phyloP scores from a whole-genome alignment of 371 early-diverging fungal species.

The Umbelopsis sp. region DNA sequence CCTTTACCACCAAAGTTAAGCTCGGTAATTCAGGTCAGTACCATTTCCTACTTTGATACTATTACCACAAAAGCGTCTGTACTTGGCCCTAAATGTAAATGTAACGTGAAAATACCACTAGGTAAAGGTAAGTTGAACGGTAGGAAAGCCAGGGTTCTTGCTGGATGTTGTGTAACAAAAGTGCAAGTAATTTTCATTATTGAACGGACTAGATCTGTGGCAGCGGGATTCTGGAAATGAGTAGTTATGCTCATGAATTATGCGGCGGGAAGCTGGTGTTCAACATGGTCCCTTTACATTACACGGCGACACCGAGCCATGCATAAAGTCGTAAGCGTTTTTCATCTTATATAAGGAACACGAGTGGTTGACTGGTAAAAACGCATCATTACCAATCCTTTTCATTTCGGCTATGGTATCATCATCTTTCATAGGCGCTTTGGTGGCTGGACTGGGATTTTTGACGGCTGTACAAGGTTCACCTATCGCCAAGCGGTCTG shows the following conservation, averaged over 20 bases:
- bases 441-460: not conserved
- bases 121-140: not conserved
- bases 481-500: conserved; percentile 20
- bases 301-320: no score
- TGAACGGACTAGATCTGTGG: no score
- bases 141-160: no score
- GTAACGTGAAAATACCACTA: not conserved
- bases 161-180: no score
- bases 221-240: no score
- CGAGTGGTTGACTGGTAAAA: no score
- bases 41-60: not conserved
- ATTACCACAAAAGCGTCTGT: not conserved
- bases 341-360: not conserved
- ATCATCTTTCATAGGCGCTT: not conserved
- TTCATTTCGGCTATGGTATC: not conserved
- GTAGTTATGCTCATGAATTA: no score
- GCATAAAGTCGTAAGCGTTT: no score
- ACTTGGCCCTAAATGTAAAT: not conserved
- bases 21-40: not conserved
- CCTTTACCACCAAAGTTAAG: not conserved
- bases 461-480: not conserved
- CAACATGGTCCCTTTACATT: no score
- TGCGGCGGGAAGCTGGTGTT: no score
- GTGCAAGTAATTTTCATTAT: no score
- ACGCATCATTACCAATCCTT: no score